Base-by-base conservation (phyloP, 2,329 filamentous ascomycete species). In the Incumbomyces lentus region DNA sequence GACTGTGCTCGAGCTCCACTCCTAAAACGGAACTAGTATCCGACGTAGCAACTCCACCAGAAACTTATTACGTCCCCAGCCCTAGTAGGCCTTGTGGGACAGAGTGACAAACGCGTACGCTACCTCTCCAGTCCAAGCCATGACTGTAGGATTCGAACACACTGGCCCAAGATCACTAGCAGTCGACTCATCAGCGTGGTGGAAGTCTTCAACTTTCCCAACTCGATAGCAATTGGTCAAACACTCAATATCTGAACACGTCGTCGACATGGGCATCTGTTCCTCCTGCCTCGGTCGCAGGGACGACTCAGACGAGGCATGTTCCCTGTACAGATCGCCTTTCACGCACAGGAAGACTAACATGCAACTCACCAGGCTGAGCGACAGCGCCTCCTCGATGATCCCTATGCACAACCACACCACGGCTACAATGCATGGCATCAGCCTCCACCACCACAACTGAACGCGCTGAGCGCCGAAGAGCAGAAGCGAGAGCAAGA, bases 251-350 rank as follows among this genome's bases (percentile, higher is more conserved):
- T n/a, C 31, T 32, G 31, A 10, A 32, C n/a, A 32, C 33, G 5
- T 12, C 33, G 8, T 38, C 31, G 47, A 13, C 12, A 58, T 58
- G 56, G 56, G 56, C 39, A 51, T 46, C 40, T 57, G 55, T 46
- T 49, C 55, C 42, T 58, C 56, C 34, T 58, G 56, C 46, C 49
- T 58, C 10, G 55, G 56, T 34, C 38, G 48, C 18, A 37, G 47
- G 22, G 44, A 52, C 12, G 26, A 44, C 34, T 37, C 50, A 14
- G 48, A 50, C 29, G 52, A 55, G 16, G 54, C 55, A 52, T 39
- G 50, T 46, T 3, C 36, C 16, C 18, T 5, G 12, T 34, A 7
- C 8, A 26, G 22, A 26, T 26, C 8, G 22, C 22, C 22, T 8
- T 26, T 26, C 8, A 8, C 8, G 8, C 22, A 26, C 22, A 26